Evolutionary conservation across 805 yeast species (phyloP).

Genomic region (Allodekkera sacchari): DNA sequence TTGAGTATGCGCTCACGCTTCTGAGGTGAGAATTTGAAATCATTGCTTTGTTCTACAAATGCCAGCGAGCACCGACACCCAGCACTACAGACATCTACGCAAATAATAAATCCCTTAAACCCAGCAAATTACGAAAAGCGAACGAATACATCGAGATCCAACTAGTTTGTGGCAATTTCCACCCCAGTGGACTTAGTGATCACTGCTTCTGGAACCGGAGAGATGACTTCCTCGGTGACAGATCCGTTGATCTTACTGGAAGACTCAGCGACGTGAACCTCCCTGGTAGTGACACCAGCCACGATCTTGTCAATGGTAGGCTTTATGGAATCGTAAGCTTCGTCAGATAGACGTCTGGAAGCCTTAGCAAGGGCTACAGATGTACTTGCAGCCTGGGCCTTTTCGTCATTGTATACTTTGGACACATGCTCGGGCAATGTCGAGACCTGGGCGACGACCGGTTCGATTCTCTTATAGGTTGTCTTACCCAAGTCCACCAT

Average conservation of each 20-base stretch:
- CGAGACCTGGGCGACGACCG: conserved; percentile 20
- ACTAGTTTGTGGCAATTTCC: too few relatives aligned
- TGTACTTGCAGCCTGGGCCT: conserved; percentile 19
- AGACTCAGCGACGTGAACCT: conserved; percentile 8
- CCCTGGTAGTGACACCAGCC: conserved; percentile 13
- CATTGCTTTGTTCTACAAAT: too few relatives aligned
- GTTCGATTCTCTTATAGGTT: conserved; percentile 21
- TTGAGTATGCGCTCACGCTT: too few relatives aligned
- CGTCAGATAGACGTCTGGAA: conserved; percentile 28
- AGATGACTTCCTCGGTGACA: too few relatives aligned
- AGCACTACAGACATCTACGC: too few relatives aligned
- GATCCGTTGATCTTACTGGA: conserved; percentile 4
- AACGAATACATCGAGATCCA: background rate
- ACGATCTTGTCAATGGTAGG: conserved; percentile 24
- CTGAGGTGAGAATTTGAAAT: too few relatives aligned
- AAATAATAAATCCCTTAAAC: background rate
- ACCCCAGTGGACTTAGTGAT: conserved; percentile 14
- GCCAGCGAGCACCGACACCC: too few relatives aligned
- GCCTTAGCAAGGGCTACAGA: conserved; percentile 29
- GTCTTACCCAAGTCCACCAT: conserved; percentile 14
- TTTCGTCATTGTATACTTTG: conserved; percentile 23
- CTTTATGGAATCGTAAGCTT: conserved; percentile 25
- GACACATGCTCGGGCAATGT: conserved; percentile 24
- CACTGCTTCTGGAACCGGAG: conserved; percentile 3
- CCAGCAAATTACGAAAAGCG: background rate